A percentile compares a stretch with the other conserved stretches of the same genome.
phyloP scores from a whole-genome alignment of 2,329 filamentous ascomycete species.

The Hymenotorrendiella dingleyae region DNA sequence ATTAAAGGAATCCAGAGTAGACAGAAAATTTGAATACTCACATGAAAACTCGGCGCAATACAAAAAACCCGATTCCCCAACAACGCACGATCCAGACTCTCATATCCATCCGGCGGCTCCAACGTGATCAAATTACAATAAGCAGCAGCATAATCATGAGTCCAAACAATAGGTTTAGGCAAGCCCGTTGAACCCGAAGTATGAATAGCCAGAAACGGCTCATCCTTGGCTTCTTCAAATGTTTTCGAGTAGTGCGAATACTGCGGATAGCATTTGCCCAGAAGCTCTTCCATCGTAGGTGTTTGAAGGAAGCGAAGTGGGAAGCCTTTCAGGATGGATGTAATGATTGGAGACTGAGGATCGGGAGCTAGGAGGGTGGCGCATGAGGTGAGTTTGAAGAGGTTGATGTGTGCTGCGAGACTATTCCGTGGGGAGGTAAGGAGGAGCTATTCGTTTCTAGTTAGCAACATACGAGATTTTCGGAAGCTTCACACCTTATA shows the following conservation, averaged over 20 bases:
- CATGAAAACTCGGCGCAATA: constrained; percentile 5
- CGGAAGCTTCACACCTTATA: constrained; percentile 3
- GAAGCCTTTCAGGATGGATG: background rate
- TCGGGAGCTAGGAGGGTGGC: background rate
- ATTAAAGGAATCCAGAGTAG: background rate
- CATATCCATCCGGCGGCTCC: constrained; percentile 31
- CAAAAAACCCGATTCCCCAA: background rate
- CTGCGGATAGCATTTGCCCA: background rate
- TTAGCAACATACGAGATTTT: background rate
- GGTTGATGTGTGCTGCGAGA: background rate
- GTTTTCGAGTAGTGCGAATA: constrained; percentile 31
- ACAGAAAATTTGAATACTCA: background rate
- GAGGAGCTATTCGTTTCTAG: constrained; percentile 1
- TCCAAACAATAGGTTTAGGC: constrained; percentile 35
- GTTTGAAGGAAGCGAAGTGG: background rate
- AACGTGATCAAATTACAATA: constrained; percentile 19
- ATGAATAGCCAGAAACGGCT: constrained; percentile 36
- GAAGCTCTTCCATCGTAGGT: constrained; percentile 6
- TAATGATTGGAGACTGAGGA: background rate
- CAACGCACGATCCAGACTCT: background rate
- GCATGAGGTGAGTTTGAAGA: constrained; percentile 2
- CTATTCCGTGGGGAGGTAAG: constrained; percentile 5
- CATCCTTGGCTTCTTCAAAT: constrained; percentile 31
- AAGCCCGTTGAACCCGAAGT: constrained; percentile 39
- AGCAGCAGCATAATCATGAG: constrained; percentile 27